Percentiles rank a stretch among this genome's conserved stretches.
phyloP scores from a whole-genome alignment of 2,329 filamentous ascomycete species.

The Didymella pinodella region DNA sequence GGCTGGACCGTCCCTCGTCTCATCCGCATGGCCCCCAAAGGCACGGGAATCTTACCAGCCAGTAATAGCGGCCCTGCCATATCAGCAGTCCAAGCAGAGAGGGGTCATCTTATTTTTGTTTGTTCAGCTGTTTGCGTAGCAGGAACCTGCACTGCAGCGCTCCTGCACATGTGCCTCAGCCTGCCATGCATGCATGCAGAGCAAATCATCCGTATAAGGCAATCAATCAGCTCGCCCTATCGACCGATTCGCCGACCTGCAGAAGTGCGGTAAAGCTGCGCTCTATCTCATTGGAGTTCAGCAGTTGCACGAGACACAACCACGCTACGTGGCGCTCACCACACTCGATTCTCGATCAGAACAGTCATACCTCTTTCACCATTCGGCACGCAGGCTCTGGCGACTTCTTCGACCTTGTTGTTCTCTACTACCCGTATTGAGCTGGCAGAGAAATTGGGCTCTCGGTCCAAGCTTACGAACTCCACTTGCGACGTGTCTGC shows the following conservation, averaged over 20 bases:
- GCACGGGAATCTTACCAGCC: slow-evolving; percentile 5
- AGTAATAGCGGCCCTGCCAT: neutral
- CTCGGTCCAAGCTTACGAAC: slow-evolving; percentile 12
- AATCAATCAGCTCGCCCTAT: neutral
- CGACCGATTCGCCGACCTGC: neutral
- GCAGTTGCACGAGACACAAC: slow-evolving; percentile 9
- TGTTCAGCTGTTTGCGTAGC: slow-evolving; percentile 1
- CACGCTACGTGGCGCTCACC: slow-evolving; percentile 18
- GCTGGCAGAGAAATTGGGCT: slow-evolving; percentile 13
- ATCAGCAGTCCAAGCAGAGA: neutral
- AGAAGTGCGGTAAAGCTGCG: slow-evolving; percentile 4
- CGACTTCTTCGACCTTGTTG: slow-evolving; percentile 3
- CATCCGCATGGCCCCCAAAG: slow-evolving; percentile 1
- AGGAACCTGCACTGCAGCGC: slow-evolving; percentile 1
- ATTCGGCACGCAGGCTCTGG: slow-evolving; percentile 3
- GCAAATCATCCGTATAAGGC: slow-evolving; percentile 2
- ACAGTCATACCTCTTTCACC: neutral
- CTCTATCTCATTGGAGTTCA: neutral
- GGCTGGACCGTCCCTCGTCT: slow-evolving; percentile 2
- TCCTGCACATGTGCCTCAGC: slow-evolving; percentile 6
- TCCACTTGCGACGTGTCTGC: slow-evolving; percentile 22
- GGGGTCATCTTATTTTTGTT: neutral
- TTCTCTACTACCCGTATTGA: slow-evolving; percentile 8
- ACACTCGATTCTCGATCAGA: slow-evolving; percentile 3
- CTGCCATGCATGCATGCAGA: slow-evolving; percentile 8